Conservation (phyloP, 192 early-diverging fungal genomes). For the Umbelopsis isabellina region DNA sequence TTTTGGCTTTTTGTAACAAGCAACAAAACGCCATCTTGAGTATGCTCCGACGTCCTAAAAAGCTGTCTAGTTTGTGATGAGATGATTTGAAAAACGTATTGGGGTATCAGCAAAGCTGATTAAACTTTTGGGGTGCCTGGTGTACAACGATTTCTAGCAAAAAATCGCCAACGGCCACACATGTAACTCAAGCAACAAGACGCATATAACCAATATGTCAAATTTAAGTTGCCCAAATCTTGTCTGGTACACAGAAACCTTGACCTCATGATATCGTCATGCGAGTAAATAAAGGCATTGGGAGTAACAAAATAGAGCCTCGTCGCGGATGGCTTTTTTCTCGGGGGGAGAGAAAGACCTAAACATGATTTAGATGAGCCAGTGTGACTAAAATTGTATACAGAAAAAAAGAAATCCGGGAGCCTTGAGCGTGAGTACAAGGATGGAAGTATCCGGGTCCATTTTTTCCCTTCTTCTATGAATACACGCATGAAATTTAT, state of each 20-base stretch:
- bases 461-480: background rate
- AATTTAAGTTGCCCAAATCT: background rate
- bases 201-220: conserved; percentile 8
- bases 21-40: too few relatives aligned
- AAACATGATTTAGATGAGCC: background rate
- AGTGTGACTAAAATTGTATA: conserved; percentile 3
- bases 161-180: too few relatives aligned
- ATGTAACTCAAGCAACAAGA: background rate
- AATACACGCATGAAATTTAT: background rate
- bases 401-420: background rate
- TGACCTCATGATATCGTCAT: conserved; percentile 18
- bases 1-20: too few relatives aligned
- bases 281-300: conserved; percentile 15
- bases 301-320: background rate
- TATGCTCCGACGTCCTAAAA: too few relatives aligned
- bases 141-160: too few relatives aligned
- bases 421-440: background rate
- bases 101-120: too few relatives aligned
- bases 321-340: background rate
- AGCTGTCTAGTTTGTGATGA: too few relatives aligned
- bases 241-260: conserved; percentile 4
- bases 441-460: conserved; percentile 6
- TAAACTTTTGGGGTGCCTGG: too few relatives aligned
- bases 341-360: background rate
- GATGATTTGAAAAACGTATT: too few relatives aligned